Evolutionary conservation across 768 basidiomycete genomes (phyloP), one percentile per base, ranked within the genome.

Genomic region (Amylocystis lapponica): DNA sequence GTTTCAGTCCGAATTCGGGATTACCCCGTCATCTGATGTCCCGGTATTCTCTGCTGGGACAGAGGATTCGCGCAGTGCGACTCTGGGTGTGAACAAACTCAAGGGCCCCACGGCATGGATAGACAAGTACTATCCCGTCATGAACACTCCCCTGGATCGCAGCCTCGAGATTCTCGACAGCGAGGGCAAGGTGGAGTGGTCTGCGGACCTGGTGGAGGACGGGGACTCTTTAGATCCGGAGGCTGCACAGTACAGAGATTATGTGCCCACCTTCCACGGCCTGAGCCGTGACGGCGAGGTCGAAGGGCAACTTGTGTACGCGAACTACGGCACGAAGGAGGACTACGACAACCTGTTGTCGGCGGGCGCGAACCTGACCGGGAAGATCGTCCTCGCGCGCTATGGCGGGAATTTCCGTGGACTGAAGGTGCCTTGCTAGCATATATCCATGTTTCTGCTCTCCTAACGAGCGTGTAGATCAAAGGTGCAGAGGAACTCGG

Each of bases 371-470:
- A 72, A 91, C 55, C 67, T 94, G 41, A 81, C 74, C 0, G 89
- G 83, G 41, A 86, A 83, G 55, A 80, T 96, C 43, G 82, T 83
- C 27, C 69, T 96, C 19, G 72, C 75, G 21, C 81, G 90, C 35
- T 95, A 93, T 59, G 86, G 85, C 13, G 67, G 58, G n/a, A 70
- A 75, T 46, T 88, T 88, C 68, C 81, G 94, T 50, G 94, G 94
- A 9, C 70, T 98, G n/a, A 96, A 93, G 73, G 83, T 86, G 22
- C 5, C 34, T 14, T 16, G 29, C 17, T 30, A n/a, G 36, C 25
- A 41, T 19, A 13, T 17, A 34, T 27, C 12, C 37, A 35, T 11
- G 22, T 21, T 7, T 29, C 7, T 21, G 7, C 29, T 13, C 14
- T 5, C 20, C 34, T 30, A 17, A 37, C 33, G 31, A 2, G 5